Evolutionary conservation across 108 stramenopile species (phyloP), one percentile per base, ranked within the genome.

Genomic region (Fistulifera solaris): DNA sequence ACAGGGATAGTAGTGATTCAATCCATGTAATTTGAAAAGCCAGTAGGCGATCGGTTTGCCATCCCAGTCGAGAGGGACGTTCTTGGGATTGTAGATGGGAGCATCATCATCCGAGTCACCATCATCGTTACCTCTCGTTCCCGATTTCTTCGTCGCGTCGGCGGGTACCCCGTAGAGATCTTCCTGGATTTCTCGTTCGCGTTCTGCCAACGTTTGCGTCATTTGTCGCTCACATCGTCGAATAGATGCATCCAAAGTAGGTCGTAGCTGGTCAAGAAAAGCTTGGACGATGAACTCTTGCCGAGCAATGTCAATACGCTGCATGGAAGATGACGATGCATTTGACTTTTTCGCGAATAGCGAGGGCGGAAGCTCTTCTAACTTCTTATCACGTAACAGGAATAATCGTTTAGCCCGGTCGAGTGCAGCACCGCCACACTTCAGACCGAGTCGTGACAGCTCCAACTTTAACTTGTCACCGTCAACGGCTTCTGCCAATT

Each of bases 1-100:
- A 56, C 99, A 99, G 24, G 72, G 73, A 65, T 90, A 98, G 68
- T 93, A 94, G 52, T 95, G 87, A 57, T 96, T 94, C n/a, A 99
- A 83, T 0, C 97, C 97, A 71, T 99, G 99, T 19, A 99, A 77
- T 67, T 98, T 98, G 84, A 96, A 99, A 25, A 99, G 76, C 99
- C 99, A 99, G 56, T 93, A 94, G 1, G 99, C 95, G 45, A 99
- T 99, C 11, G 99, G 99, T 54, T 98, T 97, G 10, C 99, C 99
- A 63, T 98, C 96, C 94, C 94, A 97, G 46, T 93, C 99, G 24
- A 98, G 78, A 6, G 96, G 96, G 14, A 99, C 81, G 66, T 96
- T 96, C 68, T 96, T 91, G 13, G 96, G 98, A 74, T 99, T 99
- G 83, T 99, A 99, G 61, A 97, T 96, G 10, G 95, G 94, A 17